A percentile compares a stretch with the other conserved stretches of the same genome.
phyloP scores from a whole-genome alignment of 2,329 filamentous ascomycete genomes.

The Thielaviopsis ethacetica region DNA sequence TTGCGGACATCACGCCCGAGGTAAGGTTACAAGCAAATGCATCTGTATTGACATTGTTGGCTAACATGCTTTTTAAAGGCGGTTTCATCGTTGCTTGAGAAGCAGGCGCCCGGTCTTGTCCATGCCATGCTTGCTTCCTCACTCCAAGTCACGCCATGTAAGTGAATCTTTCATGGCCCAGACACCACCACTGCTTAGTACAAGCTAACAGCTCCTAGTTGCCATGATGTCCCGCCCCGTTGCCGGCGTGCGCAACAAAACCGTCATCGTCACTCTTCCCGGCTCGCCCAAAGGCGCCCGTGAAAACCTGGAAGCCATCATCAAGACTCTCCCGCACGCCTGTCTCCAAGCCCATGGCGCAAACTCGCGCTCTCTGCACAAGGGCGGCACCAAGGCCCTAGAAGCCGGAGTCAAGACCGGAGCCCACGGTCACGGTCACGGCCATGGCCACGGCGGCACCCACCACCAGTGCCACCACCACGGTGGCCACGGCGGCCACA shows the following conservation, averaged over 20 bases:
- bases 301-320: slow-evolving; percentile 77
- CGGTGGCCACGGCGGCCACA: slow-evolving; percentile 33
- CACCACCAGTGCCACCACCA: slow-evolving; percentile 38
- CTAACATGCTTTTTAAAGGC: slow-evolving; percentile 34
- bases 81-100: slow-evolving; percentile 62
- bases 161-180: slow-evolving; percentile 20
- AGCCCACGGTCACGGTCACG: slow-evolving; percentile 36
- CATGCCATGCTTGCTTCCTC: slow-evolving; percentile 87
- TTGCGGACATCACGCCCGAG: slow-evolving; percentile 76
- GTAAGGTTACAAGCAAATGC: slow-evolving; percentile 25
- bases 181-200: neutral
- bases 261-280: slow-evolving; percentile 75
- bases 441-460: slow-evolving; percentile 37
- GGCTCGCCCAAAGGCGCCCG: slow-evolving; percentile 90
- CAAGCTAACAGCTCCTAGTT: slow-evolving; percentile 35
- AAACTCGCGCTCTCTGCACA: slow-evolving; percentile 64
- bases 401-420: slow-evolving; percentile 38
- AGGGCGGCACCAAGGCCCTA: slow-evolving; percentile 65
- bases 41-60: slow-evolving; percentile 9
- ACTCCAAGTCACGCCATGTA: slow-evolving; percentile 75
- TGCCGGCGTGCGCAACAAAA: slow-evolving; percentile 68
- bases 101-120: slow-evolving; percentile 77
- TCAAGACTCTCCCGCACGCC: slow-evolving; percentile 90
- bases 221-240: slow-evolving; percentile 93
- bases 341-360: slow-evolving; percentile 74